phyloP scores from a whole-genome alignment of 768 basidiomycete genomes.

The Phaeotremella skinneri region DNA sequence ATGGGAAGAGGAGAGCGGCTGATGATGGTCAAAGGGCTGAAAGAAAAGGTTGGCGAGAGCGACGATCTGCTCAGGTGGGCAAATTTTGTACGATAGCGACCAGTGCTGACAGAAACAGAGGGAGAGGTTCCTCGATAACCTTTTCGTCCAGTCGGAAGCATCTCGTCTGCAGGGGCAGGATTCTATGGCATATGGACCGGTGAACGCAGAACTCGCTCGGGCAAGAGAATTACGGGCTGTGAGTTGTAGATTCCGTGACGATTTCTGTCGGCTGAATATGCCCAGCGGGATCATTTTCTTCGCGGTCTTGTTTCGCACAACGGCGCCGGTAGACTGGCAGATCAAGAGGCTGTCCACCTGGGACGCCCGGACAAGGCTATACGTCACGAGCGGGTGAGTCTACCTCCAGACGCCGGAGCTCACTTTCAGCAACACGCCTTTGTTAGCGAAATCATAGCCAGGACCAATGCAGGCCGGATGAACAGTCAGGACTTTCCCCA shows the following conservation, averaged over 20 bases:
- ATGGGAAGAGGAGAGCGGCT: slow-evolving; percentile 31
- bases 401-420: neutral
- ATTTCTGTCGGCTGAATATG: neutral
- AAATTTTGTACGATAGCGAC: neutral
- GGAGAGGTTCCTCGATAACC: slow-evolving; percentile 21
- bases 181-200: slow-evolving; percentile 6
- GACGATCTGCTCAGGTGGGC: slow-evolving; percentile 18
- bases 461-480: slow-evolving; percentile 18
- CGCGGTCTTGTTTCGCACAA: slow-evolving; percentile 34
- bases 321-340: slow-evolving; percentile 19
- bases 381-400: slow-evolving; percentile 17
- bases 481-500: slow-evolving; percentile 25
- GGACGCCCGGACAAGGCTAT: neutral
- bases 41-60: slow-evolving; percentile 15
- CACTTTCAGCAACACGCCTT: slow-evolving; percentile 14
- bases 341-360: slow-evolving; percentile 29
- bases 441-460: slow-evolving; percentile 10
- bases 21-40: slow-evolving; percentile 33
- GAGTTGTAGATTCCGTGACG: slow-evolving; percentile 8
- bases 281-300: slow-evolving; percentile 33
- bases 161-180: slow-evolving; percentile 28
- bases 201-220: slow-evolving; percentile 29
- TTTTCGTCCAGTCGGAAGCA: slow-evolving; percentile 20
- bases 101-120: slow-evolving; percentile 12
- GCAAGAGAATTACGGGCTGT: slow-evolving; percentile 37